Evolutionary conservation across 352 stramenopile genomes (phyloP).

Genomic region (Pythium coloratum): DNA sequence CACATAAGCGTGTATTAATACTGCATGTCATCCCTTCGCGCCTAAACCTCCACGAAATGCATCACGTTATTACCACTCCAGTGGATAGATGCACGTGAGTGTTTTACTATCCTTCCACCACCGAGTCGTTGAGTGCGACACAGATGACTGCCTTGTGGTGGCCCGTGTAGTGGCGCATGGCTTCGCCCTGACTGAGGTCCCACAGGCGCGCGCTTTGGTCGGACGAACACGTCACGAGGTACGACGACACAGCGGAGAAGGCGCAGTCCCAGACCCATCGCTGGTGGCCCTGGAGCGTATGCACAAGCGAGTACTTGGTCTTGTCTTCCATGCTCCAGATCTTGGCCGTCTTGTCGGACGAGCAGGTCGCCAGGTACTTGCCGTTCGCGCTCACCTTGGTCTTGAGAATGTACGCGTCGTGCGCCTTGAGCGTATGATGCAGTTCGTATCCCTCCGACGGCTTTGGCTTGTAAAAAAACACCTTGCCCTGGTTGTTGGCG

Average conservation of each 20-base stretch:
- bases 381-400: conserved; percentile 87
- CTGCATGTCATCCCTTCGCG: background rate
- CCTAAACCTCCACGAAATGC: background rate
- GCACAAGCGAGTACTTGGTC: conserved; percentile 48
- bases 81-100: background rate
- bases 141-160: conserved; percentile 91
- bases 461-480: conserved; percentile 91
- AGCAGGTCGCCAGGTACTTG: conserved; percentile 91
- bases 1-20: conserved; percentile 48
- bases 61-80: background rate
- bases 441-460: conserved; percentile 67
- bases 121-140: conserved; percentile 84
- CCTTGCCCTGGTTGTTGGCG: conserved; percentile 93
- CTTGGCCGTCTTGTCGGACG: conserved; percentile 91
- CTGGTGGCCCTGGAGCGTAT: conserved; percentile 88
- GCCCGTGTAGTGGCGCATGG: conserved; percentile 87
- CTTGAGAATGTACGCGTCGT: conserved; percentile 93
- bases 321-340: conserved; percentile 76
- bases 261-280: conserved; percentile 98
- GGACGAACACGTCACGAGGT: conserved; percentile 96
- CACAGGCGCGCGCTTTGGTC: conserved; percentile 97
- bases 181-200: conserved; percentile 92
- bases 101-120: conserved; percentile 30
- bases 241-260: conserved; percentile 97
- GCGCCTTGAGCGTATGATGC: conserved; percentile 69